Conservation (phyloP, 2,329 filamentous ascomycete genomes). For the Reticulascus tulasneorum region DNA sequence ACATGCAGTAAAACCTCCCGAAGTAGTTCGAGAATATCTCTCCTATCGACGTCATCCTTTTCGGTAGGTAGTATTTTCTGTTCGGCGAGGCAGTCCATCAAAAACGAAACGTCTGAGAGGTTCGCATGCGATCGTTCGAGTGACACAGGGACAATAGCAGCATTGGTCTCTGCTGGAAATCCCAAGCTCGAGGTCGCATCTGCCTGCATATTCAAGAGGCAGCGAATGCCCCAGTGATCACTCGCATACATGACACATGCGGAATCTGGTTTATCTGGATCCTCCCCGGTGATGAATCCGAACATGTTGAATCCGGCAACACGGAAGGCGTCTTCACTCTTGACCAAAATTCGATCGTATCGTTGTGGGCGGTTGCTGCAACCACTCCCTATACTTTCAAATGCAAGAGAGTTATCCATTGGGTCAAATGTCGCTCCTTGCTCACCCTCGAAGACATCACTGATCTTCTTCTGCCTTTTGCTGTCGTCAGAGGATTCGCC, state of each 20-base stretch:
- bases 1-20: conserved; percentile 35
- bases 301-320: conserved; percentile 53
- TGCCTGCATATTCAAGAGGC: conserved; percentile 26
- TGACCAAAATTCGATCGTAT: conserved; percentile 61
- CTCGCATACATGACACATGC: conserved; percentile 44
- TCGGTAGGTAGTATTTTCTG: conserved; percentile 42
- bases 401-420: conserved; percentile 50
- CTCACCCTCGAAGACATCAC: conserved; percentile 51
- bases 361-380: conserved; percentile 56
- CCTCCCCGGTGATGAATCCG: conserved; percentile 35
- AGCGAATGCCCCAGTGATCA: conserved; percentile 57
- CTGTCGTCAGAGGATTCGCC: conserved; percentile 34
- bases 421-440: conserved; percentile 64
- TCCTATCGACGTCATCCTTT: conserved; percentile 36
- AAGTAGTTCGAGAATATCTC: conserved; percentile 41
- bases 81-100: conserved; percentile 33
- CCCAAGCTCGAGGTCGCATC: background rate
- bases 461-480: conserved; percentile 15
- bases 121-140: conserved; percentile 22
- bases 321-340: conserved; percentile 32
- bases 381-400: conserved; percentile 41
- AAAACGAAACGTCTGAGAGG: conserved; percentile 25
- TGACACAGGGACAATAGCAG: conserved; percentile 27
- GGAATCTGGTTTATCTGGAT: no score
- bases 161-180: background rate